phyloP scores from a whole-genome alignment of 345 rosid species.

The Populus pruinosa region DNA sequence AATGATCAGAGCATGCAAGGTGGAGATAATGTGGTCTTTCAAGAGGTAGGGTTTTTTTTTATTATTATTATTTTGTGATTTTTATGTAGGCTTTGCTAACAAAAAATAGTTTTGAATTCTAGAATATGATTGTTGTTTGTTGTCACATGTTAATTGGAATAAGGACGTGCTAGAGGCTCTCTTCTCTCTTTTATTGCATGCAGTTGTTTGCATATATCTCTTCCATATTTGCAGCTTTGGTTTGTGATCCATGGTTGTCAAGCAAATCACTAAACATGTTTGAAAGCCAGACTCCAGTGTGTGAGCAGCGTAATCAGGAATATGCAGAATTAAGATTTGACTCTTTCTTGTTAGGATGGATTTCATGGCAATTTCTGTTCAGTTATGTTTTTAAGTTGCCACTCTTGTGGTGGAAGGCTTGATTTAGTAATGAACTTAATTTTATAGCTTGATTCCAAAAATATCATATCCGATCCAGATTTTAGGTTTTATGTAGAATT shows the following conservation, averaged over 20 bases:
- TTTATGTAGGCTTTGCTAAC: background rate
- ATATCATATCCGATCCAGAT: background rate
- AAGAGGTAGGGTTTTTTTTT: conserved; percentile 44
- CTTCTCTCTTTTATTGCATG: background rate
- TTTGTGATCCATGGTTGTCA: background rate
- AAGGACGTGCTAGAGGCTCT: background rate
- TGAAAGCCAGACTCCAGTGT: background rate
- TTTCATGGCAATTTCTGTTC: background rate
- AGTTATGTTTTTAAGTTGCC: background rate
- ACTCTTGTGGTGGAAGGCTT: background rate
- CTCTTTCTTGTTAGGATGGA: background rate
- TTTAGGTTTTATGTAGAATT: background rate
- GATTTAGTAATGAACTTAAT: background rate
- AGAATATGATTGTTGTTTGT: background rate
- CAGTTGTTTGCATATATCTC: background rate
- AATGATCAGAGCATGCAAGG: conserved; percentile 59
- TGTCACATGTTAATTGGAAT: background rate
- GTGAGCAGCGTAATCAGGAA: background rate
- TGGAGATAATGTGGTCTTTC: conserved; percentile 45
- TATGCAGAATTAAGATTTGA: background rate
- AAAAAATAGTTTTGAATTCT: background rate
- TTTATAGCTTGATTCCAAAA: background rate
- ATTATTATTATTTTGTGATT: background rate
- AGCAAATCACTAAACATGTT: background rate
- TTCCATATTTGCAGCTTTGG: background rate